Evolutionary conservation across 176 grass and related monocot species (phyloP), one percentile per base, ranked within the genome.

Genomic region (Oryza meyeriana): DNA sequence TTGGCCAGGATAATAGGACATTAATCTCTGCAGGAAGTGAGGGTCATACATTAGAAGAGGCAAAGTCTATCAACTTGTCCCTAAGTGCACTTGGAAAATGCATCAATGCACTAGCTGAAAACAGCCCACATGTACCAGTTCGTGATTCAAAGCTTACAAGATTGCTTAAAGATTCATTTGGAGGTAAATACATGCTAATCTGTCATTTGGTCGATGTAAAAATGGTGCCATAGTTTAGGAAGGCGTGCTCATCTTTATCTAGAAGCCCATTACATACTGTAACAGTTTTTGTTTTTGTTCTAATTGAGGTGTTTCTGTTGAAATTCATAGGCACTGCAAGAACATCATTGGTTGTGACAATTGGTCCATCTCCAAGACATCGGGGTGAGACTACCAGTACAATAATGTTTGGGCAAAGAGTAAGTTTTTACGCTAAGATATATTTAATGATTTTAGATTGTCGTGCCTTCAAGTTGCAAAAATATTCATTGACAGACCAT

Each of bases 321-420:
- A 85, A 86, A 83, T 82, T 80, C 44, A 45, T 92, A 99, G 97
- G 97, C 47, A 99, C 91, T 84, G 97, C 97, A 74, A 87, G 97
- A 87, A 99, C 97, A 85, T 99, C 97, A 71, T 77, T 99, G 64
- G 97, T 99, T 87, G 93, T 99, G 80, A 99, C 97, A 83, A 92
- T 99, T 75, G 97, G 97, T 76, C 97, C 97, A 67, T 99, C 97
- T 74, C 97, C 97, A 71, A 90, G 93, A 30, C 97, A 99, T 83
- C 86, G 97, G 48, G 97, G 97, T 71, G 97, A 99, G 84, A 99
- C 97, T 85, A 84, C 97, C 31, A 99, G 97, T 90, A 99, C 97
- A 77, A 99, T 99, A 90, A 99, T 99, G 97, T 99, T 99, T 85
- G 97, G 97, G 68, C 97, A 99, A 92, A 96, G 97, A 79, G 97